Percentiles rank a stretch among this genome's conserved stretches.
These are phyloP conservation scores for Inonotus hispidus DNA, from an alignment of 1,284 basidiomycete genomes.

Conservation along the genomic window DNA sequence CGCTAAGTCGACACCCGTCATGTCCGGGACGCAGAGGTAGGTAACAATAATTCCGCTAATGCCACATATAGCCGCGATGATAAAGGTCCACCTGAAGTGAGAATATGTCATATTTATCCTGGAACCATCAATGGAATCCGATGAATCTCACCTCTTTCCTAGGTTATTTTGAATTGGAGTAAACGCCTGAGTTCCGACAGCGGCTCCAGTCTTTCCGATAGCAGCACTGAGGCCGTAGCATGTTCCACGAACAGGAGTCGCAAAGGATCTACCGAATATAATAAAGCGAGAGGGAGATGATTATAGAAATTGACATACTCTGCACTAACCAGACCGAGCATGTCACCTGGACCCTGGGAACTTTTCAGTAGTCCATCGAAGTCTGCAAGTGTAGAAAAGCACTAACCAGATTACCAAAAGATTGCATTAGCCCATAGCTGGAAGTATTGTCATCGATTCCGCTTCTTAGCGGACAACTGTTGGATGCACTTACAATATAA, in stretches of 20 bases:
- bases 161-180: slow-evolving; percentile 68
- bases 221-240: slow-evolving; percentile 70
- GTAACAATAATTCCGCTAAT: slow-evolving; percentile 57
- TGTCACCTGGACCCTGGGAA: slow-evolving; percentile 63
- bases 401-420: slow-evolving; percentile 58
- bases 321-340: slow-evolving; percentile 63
- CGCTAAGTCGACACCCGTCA: slow-evolving; percentile 63
- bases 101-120: background rate
- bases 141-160: slow-evolving; percentile 47
- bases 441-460: slow-evolving; percentile 20
- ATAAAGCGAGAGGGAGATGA: background rate
- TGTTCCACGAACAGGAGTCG: slow-evolving; percentile 65
- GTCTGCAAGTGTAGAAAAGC: background rate
- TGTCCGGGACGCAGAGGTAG: slow-evolving; percentile 65
- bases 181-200: slow-evolving; percentile 72
- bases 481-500: slow-evolving; percentile 48
- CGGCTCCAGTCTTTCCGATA: slow-evolving; percentile 72
- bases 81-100: slow-evolving; percentile 56
- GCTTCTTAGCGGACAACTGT: slow-evolving; percentile 14
- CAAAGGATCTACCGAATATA: slow-evolving; percentile 43
- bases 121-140: background rate
- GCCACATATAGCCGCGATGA: slow-evolving; percentile 66
- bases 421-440: slow-evolving; percentile 65
- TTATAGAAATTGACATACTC: slow-evolving; percentile 38
- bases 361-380: background rate